A percentile compares a stretch with the other conserved stretches of the same genome.
Evolutionary conservation across 2,329 filamentous ascomycete genomes (phyloP).

Genomic region (Alternaria sp.): DNA sequence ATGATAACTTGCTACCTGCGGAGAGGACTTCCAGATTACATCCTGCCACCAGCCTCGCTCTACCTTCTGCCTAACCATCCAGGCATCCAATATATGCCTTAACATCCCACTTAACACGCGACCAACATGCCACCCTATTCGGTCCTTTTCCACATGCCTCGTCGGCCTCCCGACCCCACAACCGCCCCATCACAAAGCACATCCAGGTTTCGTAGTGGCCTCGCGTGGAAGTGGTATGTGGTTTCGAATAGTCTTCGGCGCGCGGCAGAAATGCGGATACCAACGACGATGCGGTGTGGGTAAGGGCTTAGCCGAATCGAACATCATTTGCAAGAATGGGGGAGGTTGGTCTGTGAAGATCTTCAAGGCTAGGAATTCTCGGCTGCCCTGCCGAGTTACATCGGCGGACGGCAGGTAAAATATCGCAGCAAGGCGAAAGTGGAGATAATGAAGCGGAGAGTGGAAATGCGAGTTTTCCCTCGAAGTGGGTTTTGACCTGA

Average conservation of each 20-base stretch:
- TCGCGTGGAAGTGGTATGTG: constrained; percentile 2
- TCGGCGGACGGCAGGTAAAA: not conserved
- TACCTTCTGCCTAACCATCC: not conserved
- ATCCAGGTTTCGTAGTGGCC: not conserved
- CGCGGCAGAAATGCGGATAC: constrained; percentile 2
- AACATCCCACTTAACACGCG: not conserved
- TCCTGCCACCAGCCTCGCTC: not conserved
- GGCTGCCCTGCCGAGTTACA: not conserved
- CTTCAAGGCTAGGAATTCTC: not conserved
- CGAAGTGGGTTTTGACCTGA: not conserved
- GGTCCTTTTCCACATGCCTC: not conserved
- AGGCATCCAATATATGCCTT: not conserved
- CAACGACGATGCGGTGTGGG: not conserved
- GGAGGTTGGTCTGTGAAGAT: constrained; percentile 1
- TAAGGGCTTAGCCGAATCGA: not conserved
- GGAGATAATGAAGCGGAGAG: not conserved
- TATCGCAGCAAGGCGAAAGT: not conserved
- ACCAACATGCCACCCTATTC: not conserved
- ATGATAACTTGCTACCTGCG: not conserved
- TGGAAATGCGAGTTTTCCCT: not conserved
- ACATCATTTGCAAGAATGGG: not conserved
- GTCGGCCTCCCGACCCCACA: not conserved
- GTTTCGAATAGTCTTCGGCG: not conserved
- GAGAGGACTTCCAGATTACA: not conserved
- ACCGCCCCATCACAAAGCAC: not conserved